phyloP scores from a whole-genome alignment of 345 rosid genomes.

The Erucastrum elatum region DNA sequence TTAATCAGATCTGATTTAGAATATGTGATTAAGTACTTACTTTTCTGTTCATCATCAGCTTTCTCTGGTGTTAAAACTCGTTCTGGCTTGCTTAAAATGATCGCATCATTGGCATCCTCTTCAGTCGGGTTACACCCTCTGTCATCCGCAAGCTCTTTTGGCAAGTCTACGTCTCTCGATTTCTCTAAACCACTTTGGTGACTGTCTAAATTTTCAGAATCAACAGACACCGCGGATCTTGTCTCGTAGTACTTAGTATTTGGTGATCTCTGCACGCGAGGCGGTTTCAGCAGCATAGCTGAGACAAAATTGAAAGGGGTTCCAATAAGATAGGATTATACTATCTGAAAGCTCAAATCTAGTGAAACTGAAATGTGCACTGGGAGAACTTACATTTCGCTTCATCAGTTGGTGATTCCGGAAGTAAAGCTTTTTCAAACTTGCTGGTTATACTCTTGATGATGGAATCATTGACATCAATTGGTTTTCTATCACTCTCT shows the following conservation, averaged over 20 bases:
- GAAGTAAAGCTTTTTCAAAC: constrained; percentile 49
- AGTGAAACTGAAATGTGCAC: constrained; percentile 8
- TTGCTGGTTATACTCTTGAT: constrained; percentile 49
- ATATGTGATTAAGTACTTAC: constrained; percentile 49
- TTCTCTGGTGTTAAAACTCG: constrained; percentile 44
- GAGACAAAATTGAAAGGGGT: constrained; percentile 19
- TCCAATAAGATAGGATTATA: constrained; percentile 5
- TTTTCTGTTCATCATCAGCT: constrained; percentile 42
- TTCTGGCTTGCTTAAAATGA: constrained; percentile 46
- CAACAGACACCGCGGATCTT: constrained; percentile 43
- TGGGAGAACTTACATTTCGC: constrained; percentile 57
- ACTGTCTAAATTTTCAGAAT: constrained; percentile 42
- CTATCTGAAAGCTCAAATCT: constrained; percentile 17
- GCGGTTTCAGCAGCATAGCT: constrained; percentile 78
- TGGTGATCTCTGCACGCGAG: constrained; percentile 56
- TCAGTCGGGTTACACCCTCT: constrained; percentile 49
- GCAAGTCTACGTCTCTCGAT: constrained; percentile 37
- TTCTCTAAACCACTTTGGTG: constrained; percentile 35
- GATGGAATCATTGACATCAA: constrained; percentile 44
- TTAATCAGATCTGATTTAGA: not conserved
- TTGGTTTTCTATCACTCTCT: constrained; percentile 42
- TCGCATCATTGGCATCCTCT: constrained; percentile 41
- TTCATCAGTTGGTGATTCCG: constrained; percentile 49
- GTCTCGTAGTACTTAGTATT: constrained; percentile 49
- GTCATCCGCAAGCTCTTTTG: constrained; percentile 40